Evolutionary conservation across 352 stramenopile species (phyloP).

Genomic region (Globisporangium cylindrosporum): DNA sequence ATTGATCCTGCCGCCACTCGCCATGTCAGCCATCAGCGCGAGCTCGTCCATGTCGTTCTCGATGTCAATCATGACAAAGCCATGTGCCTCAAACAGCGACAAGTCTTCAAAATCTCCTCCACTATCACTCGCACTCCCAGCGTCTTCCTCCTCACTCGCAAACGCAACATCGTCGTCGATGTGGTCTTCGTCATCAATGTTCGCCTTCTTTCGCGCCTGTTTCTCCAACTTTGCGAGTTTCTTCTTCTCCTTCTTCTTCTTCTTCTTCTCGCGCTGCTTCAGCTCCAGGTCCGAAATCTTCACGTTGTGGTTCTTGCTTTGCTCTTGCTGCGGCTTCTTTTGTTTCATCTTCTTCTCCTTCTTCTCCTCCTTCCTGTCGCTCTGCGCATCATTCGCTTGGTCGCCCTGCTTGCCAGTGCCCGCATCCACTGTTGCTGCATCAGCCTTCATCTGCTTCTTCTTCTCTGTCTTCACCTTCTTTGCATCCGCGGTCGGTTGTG

Average conservation of each 20-base stretch:
- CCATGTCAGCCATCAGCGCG: conserved; percentile 27
- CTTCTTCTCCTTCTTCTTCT: conserved; percentile 16
- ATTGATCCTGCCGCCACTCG: conserved; percentile 14
- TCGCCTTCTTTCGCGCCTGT: conserved; percentile 27
- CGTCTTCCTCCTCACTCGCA: conserved; percentile 21
- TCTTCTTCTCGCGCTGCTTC: conserved; percentile 21
- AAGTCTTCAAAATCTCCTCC: conserved; percentile 4
- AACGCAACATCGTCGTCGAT: conserved; percentile 28
- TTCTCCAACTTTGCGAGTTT: conserved; percentile 25
- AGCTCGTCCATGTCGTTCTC: conserved; percentile 43
- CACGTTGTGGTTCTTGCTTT: conserved; percentile 2
- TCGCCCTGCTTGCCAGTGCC: not conserved
- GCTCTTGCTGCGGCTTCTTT: not conserved
- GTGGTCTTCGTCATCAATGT: conserved; percentile 27
- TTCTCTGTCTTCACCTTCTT: conserved; percentile 12
- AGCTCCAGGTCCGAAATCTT: conserved; percentile 5
- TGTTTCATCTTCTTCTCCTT: conserved; percentile 8
- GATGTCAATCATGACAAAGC: conserved; percentile 42
- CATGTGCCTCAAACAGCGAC: conserved; percentile 25
- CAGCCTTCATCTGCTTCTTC: conserved; percentile 8
- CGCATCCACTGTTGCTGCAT: not conserved
- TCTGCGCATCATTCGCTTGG: not conserved
- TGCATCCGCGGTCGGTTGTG: not conserved
- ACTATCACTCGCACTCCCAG: not conserved
- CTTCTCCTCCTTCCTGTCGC: conserved; percentile 5